Evolutionary conservation across 1,284 basidiomycete species (phyloP).

Genomic region (Boletus sp.): DNA sequence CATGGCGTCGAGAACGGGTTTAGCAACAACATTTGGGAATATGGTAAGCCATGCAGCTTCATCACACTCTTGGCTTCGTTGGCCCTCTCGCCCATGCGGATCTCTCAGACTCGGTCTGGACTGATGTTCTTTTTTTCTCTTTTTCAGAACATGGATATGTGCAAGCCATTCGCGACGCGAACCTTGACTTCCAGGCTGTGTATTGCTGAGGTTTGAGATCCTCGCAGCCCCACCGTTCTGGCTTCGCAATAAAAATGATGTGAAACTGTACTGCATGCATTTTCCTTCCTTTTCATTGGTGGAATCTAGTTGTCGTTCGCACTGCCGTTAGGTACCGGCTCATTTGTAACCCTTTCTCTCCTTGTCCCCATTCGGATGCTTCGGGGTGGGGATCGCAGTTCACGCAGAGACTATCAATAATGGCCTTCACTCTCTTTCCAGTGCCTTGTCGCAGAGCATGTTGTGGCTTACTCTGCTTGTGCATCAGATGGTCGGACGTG

Average conservation of each 20-base stretch:
- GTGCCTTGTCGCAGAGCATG: no score
- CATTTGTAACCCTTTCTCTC: no score
- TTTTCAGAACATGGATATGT: conserved; percentile 49
- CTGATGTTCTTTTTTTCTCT: background rate
- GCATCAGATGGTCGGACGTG: background rate
- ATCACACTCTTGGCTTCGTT: background rate
- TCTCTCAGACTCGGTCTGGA: background rate
- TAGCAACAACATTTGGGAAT: conserved; percentile 57
- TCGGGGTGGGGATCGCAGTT: background rate
- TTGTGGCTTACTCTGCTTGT: background rate
- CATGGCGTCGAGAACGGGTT: conserved; percentile 44
- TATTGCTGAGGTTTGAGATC: conserved; percentile 22
- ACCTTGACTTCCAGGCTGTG: conserved; percentile 30
- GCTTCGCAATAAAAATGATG: background rate
- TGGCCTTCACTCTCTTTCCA: background rate
- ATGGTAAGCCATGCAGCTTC: conserved; percentile 39
- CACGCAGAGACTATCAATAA: background rate
- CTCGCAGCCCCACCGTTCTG: background rate
- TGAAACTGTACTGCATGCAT: background rate
- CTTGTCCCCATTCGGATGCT: background rate
- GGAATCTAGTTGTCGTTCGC: background rate
- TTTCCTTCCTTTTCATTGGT: background rate
- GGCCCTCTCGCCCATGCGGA: background rate
- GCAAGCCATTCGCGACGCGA: conserved; percentile 45
- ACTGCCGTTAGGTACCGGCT: background rate